A percentile compares a stretch with the other conserved stretches of the same genome.
These are phyloP conservation scores for Canna indica DNA, from an alignment of 176 grass and related monocot species.

Conservation along the genomic window DNA sequence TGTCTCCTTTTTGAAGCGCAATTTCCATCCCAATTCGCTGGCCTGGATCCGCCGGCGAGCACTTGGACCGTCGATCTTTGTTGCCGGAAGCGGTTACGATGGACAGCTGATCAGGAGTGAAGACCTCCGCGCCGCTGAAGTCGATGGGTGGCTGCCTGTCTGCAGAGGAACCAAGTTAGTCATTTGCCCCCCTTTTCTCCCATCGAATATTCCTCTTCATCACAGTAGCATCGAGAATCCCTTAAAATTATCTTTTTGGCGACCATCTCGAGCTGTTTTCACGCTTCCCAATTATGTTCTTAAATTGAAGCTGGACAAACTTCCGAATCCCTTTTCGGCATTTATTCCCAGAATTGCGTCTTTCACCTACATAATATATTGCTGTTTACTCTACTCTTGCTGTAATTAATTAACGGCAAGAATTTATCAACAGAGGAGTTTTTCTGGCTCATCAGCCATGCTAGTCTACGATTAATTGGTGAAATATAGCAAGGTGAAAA, in stretches of 20 bases:
- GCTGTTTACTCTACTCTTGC: not conserved
- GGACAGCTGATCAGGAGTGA: not conserved
- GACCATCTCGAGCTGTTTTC: not conserved
- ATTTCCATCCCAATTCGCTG: not conserved
- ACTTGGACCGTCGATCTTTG: no score
- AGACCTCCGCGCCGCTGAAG: not conserved
- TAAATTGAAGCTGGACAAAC: not conserved
- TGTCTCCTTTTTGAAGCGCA: not conserved
- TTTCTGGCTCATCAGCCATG: no score
- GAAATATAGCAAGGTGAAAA: not conserved
- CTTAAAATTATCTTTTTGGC: not conserved
- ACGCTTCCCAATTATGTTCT: no score
- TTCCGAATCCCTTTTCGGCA: not conserved
- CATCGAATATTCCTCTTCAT: not conserved
- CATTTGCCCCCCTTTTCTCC: not conserved
- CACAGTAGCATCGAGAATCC: not conserved
- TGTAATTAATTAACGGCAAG: no score
- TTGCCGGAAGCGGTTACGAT: not conserved
- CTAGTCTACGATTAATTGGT: no score
- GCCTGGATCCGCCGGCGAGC: not conserved
- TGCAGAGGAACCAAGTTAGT: not conserved
- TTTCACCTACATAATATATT: not conserved
- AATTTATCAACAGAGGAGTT: no score
- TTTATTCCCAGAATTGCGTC: not conserved
- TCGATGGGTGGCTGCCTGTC: slow-evolving; percentile 8